A percentile compares a stretch with the other conserved stretches of the same genome.
Evolutionary conservation across 495 filamentous ascomycete species (phyloP).

Genomic region (Talaromyces liani): DNA sequence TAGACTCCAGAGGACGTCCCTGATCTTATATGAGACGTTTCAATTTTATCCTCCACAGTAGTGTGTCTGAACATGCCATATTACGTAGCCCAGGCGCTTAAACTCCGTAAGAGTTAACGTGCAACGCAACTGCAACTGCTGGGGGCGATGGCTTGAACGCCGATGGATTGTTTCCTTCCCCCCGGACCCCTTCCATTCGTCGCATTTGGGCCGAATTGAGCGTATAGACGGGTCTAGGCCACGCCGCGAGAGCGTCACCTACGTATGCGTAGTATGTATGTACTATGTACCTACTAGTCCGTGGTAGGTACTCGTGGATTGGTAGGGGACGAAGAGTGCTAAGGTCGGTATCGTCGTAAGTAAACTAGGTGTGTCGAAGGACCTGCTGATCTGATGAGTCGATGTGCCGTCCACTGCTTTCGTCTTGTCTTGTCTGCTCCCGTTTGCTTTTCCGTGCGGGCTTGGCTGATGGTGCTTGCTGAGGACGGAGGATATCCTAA

Average conservation of each 20-base stretch:
- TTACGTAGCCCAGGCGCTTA: neutral
- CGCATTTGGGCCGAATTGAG: neutral
- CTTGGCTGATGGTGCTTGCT: neutral
- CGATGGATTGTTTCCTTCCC: neutral
- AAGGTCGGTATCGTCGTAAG: neutral
- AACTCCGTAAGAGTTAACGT: neutral
- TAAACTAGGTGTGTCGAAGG: neutral
- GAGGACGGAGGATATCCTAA: neutral
- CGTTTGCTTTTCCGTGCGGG: neutral
- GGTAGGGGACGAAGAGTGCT: neutral
- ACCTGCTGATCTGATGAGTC: neutral
- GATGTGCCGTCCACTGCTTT: too few relatives aligned
- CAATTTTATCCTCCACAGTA: neutral
- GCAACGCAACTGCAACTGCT: neutral
- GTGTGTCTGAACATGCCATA: neutral
- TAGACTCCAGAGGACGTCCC: neutral
- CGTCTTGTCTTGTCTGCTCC: neutral
- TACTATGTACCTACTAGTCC: neutral
- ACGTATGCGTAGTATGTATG: neutral
- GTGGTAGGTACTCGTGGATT: neutral
- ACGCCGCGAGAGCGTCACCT: neutral
- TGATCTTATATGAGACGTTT: neutral
- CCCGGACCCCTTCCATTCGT: too few relatives aligned
- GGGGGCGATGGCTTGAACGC: neutral
- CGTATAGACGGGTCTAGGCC: neutral